These are phyloP conservation scores for Suillus discolor DNA, from an alignment of 768 basidiomycete species.

Conservation along the genomic window DNA sequence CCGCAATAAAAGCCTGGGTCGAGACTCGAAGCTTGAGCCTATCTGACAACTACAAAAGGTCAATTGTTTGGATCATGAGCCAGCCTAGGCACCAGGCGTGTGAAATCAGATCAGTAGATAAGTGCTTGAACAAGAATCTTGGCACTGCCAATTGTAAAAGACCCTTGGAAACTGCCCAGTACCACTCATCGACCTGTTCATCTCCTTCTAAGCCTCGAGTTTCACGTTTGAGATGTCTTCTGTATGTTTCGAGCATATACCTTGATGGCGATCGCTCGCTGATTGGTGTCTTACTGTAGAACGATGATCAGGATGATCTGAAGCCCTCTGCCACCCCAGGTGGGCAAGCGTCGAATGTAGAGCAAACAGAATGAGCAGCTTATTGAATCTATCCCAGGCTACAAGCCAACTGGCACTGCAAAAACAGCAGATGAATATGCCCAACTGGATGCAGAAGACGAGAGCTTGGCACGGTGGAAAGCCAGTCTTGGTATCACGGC, in stretches of 20 bases:
- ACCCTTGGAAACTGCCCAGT: conserved; percentile 14
- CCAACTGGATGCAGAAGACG: conserved; percentile 85
- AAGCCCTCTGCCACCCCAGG: conserved; percentile 71
- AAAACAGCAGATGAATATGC: conserved; percentile 85
- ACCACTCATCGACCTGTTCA: conserved; percentile 15
- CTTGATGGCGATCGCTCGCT: conserved; percentile 6
- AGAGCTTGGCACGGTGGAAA: conserved; percentile 95
- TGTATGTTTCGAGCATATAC: conserved; percentile 38
- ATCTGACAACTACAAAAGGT: neutral
- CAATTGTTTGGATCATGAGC: neutral
- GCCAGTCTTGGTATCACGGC: conserved; percentile 85
- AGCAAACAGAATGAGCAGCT: neutral
- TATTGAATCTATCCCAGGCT: conserved; percentile 49
- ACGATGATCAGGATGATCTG: conserved; percentile 75
- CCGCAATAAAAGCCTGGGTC: neutral
- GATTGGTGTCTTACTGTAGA: conserved; percentile 26
- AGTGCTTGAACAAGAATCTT: conserved; percentile 21
- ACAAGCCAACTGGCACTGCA: conserved; percentile 61
- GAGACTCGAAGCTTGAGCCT: neutral
- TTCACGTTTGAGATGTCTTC: conserved; percentile 48
- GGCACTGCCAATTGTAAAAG: conserved; percentile 12
- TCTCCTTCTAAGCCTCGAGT: conserved; percentile 1
- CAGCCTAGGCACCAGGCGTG: conserved; percentile 43
- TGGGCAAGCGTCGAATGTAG: conserved; percentile 25
- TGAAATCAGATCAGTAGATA: conserved; percentile 62